Evolutionary conservation across 192 early-diverging fungal species (phyloP).

Genomic region (Backusella westeae): DNA sequence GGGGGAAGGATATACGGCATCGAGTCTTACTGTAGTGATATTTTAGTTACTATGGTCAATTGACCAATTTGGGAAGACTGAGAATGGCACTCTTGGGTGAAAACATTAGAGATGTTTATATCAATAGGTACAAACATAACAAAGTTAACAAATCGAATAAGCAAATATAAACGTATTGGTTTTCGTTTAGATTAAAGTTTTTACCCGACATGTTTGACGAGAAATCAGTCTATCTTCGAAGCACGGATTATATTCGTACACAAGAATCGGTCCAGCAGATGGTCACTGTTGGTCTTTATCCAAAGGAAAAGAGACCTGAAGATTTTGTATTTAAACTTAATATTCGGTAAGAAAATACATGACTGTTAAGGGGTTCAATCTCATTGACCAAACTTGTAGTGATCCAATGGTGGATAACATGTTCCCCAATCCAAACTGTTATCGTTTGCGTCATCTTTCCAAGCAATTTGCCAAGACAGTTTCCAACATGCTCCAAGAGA

Average conservation of each 20-base stretch:
- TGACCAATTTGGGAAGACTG: constrained; percentile 36
- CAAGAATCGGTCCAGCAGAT: constrained; percentile 41
- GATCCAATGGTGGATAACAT: constrained; percentile 33
- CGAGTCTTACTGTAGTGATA: neutral
- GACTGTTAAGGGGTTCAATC: neutral
- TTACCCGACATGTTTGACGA: constrained; percentile 23
- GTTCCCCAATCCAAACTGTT: constrained; percentile 37
- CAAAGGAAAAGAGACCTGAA: constrained; percentile 13
- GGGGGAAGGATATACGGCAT: neutral
- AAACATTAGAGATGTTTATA: constrained; percentile 32
- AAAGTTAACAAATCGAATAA: neutral
- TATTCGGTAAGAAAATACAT: constrained; percentile 30
- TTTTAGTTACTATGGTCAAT: constrained; percentile 35
- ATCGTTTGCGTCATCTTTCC: constrained; percentile 20
- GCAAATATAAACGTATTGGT: neutral
- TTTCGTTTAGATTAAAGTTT: constrained; percentile 18
- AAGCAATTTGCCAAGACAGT: constrained; percentile 29
- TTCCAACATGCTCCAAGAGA: constrained; percentile 14
- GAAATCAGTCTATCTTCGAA: constrained; percentile 28
- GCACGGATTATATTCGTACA: constrained; percentile 35
- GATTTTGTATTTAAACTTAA: constrained; percentile 24
- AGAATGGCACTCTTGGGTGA: constrained; percentile 31
- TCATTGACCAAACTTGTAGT: constrained; percentile 1
- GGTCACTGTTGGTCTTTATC: constrained; percentile 39
- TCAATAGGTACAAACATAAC: constrained; percentile 21